phyloP scores from a whole-genome alignment of 176 grass and related monocot genomes.

The Rhynchospora pubera region DNA sequence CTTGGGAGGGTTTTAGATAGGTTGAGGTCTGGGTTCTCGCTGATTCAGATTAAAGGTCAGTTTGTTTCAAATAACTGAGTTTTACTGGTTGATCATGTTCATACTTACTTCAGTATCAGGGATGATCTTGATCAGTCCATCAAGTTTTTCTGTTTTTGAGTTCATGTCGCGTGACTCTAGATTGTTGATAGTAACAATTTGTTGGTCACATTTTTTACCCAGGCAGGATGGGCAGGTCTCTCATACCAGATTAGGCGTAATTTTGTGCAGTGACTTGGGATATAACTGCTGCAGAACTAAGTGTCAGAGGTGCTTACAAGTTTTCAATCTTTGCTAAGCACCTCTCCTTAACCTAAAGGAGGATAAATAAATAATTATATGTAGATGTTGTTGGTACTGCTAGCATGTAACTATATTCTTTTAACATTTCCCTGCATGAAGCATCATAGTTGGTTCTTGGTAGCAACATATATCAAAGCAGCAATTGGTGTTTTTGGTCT shows the following conservation, averaged over 20 bases:
- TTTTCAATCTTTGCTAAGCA: background rate
- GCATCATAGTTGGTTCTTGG: background rate
- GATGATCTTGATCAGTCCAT: background rate
- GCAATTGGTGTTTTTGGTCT: background rate
- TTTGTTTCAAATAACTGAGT: background rate
- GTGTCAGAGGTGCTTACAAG: background rate
- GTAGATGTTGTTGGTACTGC: background rate
- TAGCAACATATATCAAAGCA: background rate
- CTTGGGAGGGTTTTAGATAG: background rate
- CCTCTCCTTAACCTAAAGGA: background rate
- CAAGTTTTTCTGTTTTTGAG: background rate
- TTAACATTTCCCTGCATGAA: background rate
- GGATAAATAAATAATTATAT: background rate
- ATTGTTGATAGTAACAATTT: background rate
- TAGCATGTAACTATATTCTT: background rate
- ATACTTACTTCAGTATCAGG: background rate
- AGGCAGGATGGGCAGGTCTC: background rate
- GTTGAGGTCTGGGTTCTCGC: background rate
- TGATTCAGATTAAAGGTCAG: background rate
- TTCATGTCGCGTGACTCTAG: background rate
- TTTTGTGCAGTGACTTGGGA: background rate
- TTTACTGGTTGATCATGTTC: background rate
- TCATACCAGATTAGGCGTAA: background rate
- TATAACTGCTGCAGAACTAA: background rate
- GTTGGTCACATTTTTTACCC: background rate